Percentiles rank a stretch among this genome's conserved stretches.
These are phyloP conservation scores for Orbilia quercus DNA, from an alignment of 2,329 filamentous ascomycete species.

Conservation along the genomic window DNA sequence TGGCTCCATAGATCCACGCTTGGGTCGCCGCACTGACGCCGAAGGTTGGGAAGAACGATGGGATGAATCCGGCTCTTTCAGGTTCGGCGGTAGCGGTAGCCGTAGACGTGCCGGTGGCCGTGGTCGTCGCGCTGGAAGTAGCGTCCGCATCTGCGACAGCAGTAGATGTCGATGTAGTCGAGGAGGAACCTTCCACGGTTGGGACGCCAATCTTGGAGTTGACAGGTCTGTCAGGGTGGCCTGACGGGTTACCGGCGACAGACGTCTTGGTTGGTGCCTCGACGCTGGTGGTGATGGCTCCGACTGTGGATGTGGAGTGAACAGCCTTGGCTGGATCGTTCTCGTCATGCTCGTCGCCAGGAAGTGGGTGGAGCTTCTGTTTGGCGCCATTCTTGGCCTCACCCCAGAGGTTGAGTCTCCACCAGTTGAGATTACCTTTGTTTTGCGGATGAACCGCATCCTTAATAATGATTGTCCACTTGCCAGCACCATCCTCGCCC, in stretches of 20 bases:
- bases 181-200: constrained; percentile 57
- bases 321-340: constrained; percentile 71
- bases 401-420: constrained; percentile 94
- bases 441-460: constrained; percentile 82
- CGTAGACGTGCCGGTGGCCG: constrained; percentile 17
- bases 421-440: constrained; percentile 84
- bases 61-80: constrained; percentile 72
- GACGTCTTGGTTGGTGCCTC: constrained; percentile 28
- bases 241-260: constrained; percentile 63
- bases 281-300: constrained; percentile 53
- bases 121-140: constrained; percentile 60
- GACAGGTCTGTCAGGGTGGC: constrained; percentile 68
- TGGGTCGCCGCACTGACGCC: constrained; percentile 87
- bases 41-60: constrained; percentile 89
- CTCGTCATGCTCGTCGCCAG: constrained; percentile 74
- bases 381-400: constrained; percentile 81
- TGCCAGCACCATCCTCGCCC: constrained; percentile 88
- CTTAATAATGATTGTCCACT: constrained; percentile 90
- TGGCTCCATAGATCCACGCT: constrained; percentile 90
- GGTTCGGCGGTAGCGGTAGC: constrained; percentile 30
- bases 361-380: constrained; percentile 81
- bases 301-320: constrained; percentile 59
- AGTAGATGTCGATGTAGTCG: constrained; percentile 59
- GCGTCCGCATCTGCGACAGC: constrained; percentile 58
- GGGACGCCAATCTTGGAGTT: constrained; percentile 68